These are phyloP conservation scores for Coemansia sp. DNA, from an alignment of 192 early-diverging fungal species.

Conservation along the genomic window DNA sequence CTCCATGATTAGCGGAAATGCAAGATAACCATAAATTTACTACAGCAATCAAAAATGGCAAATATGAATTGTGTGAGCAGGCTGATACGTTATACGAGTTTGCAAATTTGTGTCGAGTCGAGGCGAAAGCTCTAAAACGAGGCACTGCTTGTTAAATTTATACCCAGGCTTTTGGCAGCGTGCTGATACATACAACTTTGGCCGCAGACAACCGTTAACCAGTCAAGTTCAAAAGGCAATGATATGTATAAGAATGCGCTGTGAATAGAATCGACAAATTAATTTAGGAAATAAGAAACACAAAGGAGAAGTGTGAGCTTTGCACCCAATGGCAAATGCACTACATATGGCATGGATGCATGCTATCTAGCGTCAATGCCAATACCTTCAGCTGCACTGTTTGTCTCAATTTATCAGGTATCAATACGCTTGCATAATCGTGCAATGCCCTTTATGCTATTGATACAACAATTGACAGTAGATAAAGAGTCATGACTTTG, in stretches of 20 bases:
- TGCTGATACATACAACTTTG: not conserved
- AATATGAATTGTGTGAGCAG: not conserved
- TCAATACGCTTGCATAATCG: not conserved
- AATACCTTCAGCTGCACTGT: not conserved
- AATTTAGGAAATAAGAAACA: constrained; percentile 2
- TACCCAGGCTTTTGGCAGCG: not conserved
- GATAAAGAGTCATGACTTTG: not conserved
- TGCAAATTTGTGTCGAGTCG: not conserved
- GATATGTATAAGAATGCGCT: not conserved
- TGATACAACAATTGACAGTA: not conserved
- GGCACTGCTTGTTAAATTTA: not conserved
- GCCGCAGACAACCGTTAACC: not conserved
- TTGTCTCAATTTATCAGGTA: not conserved
- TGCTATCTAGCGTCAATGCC: not conserved
- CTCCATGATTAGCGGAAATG: not conserved
- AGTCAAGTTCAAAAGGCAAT: not conserved
- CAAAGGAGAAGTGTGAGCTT: not conserved
- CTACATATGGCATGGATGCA: not conserved
- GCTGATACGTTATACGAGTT: not conserved
- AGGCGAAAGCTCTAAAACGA: not conserved
- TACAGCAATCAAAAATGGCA: not conserved
- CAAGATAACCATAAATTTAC: not conserved
- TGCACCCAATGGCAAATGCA: not conserved
- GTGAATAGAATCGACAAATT: not conserved
- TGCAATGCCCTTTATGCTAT: not conserved